Evolutionary conservation across 139 green algal genomes (phyloP).

Genomic region (Pycnococcus provasolii): DNA sequence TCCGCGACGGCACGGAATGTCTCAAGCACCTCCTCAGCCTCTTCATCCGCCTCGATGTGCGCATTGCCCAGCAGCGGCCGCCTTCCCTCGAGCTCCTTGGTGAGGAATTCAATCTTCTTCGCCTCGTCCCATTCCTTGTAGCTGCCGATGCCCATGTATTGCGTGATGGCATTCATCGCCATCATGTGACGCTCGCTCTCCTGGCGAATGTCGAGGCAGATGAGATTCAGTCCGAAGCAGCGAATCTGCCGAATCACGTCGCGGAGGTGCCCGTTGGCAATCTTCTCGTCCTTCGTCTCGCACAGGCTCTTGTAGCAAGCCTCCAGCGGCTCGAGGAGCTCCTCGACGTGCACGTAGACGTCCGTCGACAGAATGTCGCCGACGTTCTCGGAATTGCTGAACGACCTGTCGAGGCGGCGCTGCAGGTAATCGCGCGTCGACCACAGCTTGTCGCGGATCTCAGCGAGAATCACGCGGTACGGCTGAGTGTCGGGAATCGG

Average conservation of each 20-base stretch:
- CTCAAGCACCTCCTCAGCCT: slow-evolving; percentile 74
- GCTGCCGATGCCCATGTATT: slow-evolving; percentile 63
- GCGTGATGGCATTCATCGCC: slow-evolving; percentile 71
- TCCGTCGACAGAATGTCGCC: slow-evolving; percentile 2
- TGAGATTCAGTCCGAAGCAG: slow-evolving; percentile 62
- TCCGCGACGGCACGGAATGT: slow-evolving; percentile 48
- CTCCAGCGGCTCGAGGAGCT: slow-evolving; percentile 62
- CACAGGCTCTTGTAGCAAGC: slow-evolving; percentile 77
- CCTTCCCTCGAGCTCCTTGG: slow-evolving; percentile 58
- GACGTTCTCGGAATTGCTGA: slow-evolving; percentile 45
- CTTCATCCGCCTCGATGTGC: slow-evolving; percentile 58
- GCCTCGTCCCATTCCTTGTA: slow-evolving; percentile 86
- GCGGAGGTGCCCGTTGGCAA: slow-evolving; percentile 82
- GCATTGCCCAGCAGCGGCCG: slow-evolving; percentile 69
- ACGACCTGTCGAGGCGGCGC: slow-evolving; percentile 22
- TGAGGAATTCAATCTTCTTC: slow-evolving; percentile 61
- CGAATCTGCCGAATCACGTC: slow-evolving; percentile 66
- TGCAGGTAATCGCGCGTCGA: slow-evolving; percentile 75
- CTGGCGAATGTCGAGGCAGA: slow-evolving; percentile 93
- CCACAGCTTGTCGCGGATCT: slow-evolving; percentile 72
- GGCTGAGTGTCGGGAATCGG: slow-evolving; percentile 51
- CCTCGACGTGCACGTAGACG: slow-evolving; percentile 14
- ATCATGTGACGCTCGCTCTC: slow-evolving; percentile 73
- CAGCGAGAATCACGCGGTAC: slow-evolving; percentile 78
- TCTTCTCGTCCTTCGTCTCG: slow-evolving; percentile 63